Evolutionary conservation across 2,329 filamentous ascomycete genomes (phyloP), one percentile per base, ranked within the genome.

Genomic region (Beauveria scarabaeidicola): DNA sequence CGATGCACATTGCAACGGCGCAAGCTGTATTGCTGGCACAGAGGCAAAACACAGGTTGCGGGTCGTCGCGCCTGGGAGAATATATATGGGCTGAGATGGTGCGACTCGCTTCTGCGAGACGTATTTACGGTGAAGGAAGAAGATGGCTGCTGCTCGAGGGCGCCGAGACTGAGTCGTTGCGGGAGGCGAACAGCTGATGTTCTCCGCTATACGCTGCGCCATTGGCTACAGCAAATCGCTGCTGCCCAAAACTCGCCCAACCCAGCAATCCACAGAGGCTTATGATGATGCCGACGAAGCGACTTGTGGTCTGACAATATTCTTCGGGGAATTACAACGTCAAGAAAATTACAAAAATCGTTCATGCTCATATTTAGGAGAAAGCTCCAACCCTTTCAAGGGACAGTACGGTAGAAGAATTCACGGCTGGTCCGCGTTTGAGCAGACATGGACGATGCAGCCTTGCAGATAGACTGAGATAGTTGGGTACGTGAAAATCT

Each of bases 1-100:
- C 86, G 74, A 92, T 91, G 70, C 89, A 92, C 89, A 92, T 92
- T 15, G 25, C 63, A 36, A 15, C n/a, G 89, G 25, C 89, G 89
- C 57, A 90, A 89, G 43, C 93, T 87, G 6, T 25, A 44, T 41
- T 8, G 46, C 29, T 58, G 36, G 32, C 29, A 5, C 5, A 3
- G 8, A 50, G 21, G 44, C 25, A 21, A 15, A 21, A 40, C 36
- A 19, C 51, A 7, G 36, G 13, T 52, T 41, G 23, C 32, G 36
- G 21, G 47, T 17, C 36, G 38, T 36, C 36, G 36, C n/a, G 32
- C 15, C 43, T 32, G 23, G 8, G n/a, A 17, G 11, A 58, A 58
- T 47, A 38, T 51, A 23, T 29, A 32, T 15, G 10, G 21, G 32
- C 27, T 23, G 32, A 25, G 17, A 41, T 41, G 4, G 4, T 23